Percentiles rank a stretch among this genome's conserved stretches.
phyloP scores from a whole-genome alignment of 2,329 filamentous ascomycete genomes.

The Diaporthe amygdali region DNA sequence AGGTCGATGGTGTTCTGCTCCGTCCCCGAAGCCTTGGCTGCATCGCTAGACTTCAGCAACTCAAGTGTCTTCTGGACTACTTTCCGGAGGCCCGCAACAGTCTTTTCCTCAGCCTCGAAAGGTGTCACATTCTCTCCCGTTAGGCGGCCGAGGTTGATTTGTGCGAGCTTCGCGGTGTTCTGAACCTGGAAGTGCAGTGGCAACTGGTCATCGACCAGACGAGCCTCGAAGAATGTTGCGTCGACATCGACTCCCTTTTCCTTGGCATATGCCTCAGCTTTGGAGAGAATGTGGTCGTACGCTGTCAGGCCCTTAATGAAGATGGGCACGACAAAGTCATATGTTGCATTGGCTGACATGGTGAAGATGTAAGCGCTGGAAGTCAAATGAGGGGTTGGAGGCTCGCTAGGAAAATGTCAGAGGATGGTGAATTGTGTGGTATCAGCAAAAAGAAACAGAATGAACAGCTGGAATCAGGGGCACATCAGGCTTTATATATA shows the following conservation, averaged over 20 bases:
- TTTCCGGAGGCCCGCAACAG: constrained; percentile 22
- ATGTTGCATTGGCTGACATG: constrained; percentile 34
- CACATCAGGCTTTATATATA: not conserved
- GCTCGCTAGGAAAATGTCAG: not conserved
- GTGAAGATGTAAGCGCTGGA: not conserved
- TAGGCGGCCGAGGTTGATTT: constrained; percentile 33
- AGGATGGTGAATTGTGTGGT: not conserved
- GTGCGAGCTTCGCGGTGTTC: constrained; percentile 34
- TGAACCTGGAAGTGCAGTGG: constrained; percentile 41
- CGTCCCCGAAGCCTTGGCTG: constrained; percentile 31
- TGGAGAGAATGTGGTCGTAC: constrained; percentile 35
- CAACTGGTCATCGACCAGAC: constrained; percentile 38
- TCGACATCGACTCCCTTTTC: constrained; percentile 33
- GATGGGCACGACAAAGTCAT: constrained; percentile 33
- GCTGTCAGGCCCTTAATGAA: constrained; percentile 37
- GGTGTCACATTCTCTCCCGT: constrained; percentile 29
- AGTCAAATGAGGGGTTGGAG: too few relatives aligned
- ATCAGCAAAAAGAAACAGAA: too few relatives aligned
- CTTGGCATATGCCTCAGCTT: constrained; percentile 34
- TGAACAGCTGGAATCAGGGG: not conserved
- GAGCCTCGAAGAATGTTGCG: constrained; percentile 33
- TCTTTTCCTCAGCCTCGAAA: constrained; percentile 30
- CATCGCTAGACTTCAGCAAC: constrained; percentile 33
- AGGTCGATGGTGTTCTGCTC: constrained; percentile 32
- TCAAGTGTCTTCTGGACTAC: constrained; percentile 24